phyloP scores from a whole-genome alignment of 352 stramenopile genomes.

The Phytophthora kernoviae region DNA sequence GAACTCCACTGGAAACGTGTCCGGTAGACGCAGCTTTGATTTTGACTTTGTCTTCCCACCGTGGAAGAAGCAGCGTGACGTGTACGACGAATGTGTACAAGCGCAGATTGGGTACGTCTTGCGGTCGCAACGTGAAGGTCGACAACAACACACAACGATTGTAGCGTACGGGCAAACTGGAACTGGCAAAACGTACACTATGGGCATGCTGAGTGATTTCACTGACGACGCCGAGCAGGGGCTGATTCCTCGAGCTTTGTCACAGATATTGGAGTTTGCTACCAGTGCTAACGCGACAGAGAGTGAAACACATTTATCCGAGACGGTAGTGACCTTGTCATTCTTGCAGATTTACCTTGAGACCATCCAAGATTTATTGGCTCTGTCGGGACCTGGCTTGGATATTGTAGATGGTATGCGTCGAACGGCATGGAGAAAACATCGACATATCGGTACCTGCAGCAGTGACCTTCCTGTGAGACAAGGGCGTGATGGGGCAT shows the following conservation, averaged over 20 bases:
- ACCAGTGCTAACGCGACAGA: conserved; percentile 17
- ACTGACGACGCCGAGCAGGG: conserved; percentile 39
- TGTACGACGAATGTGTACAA: conserved; percentile 52
- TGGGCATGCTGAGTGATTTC: conserved; percentile 64
- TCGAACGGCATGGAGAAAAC: conserved; percentile 4
- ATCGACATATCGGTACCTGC: background rate
- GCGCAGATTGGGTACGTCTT: conserved; percentile 52
- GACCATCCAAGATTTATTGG: conserved; percentile 65
- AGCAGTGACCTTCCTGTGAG: conserved; percentile 52
- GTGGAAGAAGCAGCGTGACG: conserved; percentile 48
- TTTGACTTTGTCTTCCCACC: conserved; percentile 72
- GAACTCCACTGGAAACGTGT: conserved; percentile 7
- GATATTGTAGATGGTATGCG: conserved; percentile 1
- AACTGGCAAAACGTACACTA: conserved; percentile 80
- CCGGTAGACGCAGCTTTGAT: conserved; percentile 51
- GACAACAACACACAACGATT: conserved; percentile 48
- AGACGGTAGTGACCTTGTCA: conserved; percentile 45
- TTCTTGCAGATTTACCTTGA: conserved; percentile 85
- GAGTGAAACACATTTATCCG: background rate
- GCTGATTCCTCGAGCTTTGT: conserved; percentile 67
- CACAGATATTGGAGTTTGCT: conserved; percentile 52
- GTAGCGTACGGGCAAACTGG: conserved; percentile 78
- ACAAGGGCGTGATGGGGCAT: conserved; percentile 44
- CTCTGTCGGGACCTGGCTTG: conserved; percentile 18
- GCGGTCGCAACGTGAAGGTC: conserved; percentile 17